Conservation (phyloP, 441 rosid genomes). For the Corymbia citriodora region DNA sequence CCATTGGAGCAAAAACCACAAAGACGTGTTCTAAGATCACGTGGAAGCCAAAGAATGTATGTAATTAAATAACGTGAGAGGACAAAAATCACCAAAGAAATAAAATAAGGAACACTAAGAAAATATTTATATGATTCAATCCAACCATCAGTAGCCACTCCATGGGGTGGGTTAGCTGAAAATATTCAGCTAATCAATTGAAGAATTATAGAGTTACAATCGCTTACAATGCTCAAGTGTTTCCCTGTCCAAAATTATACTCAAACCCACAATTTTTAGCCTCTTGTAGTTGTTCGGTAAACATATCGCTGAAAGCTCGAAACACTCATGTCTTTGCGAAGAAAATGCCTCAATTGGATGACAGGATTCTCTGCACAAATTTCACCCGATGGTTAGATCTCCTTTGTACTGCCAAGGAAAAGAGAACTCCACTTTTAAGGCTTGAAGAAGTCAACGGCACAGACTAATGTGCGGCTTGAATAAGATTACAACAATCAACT, state of each 20-base stretch:
- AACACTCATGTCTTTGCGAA: not conserved
- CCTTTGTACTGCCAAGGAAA: not conserved
- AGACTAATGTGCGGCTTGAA: not conserved
- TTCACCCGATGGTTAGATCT: not conserved
- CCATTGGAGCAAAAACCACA: too few relatives aligned
- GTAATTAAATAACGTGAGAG: not conserved
- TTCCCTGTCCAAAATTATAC: not conserved
- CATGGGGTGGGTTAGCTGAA: not conserved
- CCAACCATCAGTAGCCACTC: not conserved
- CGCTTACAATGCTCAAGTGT: not conserved
- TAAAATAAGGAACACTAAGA: accelerated
- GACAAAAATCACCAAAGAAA: not conserved
- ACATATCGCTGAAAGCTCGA: not conserved
- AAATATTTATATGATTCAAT: not conserved
- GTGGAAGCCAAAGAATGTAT: not conserved
- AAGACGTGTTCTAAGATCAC: not conserved
- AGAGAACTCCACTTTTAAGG: not conserved
- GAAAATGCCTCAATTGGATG: not conserved
- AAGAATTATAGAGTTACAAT: not conserved
- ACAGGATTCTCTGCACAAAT: not conserved
- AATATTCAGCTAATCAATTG: not conserved
- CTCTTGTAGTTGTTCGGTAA: not conserved
- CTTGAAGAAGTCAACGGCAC: not conserved
- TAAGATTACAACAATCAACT: not conserved
- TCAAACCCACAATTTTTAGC: not conserved